phyloP scores from a whole-genome alignment of 495 filamentous ascomycete genomes.

The Neurospora hispaniola region DNA sequence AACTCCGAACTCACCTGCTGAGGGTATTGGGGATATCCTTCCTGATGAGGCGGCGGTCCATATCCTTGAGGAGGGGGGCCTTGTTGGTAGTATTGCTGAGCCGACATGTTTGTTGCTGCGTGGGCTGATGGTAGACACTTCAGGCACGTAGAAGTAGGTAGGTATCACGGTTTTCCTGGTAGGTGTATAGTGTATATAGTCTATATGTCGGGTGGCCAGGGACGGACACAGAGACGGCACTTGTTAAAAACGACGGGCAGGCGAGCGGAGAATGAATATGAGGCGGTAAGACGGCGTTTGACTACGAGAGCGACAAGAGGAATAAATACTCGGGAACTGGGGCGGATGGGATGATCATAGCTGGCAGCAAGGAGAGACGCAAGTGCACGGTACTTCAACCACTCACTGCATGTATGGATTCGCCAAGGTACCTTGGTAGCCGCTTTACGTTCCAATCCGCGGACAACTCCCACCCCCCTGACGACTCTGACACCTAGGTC shows the following conservation, averaged over 20 bases:
- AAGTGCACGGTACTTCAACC: not conserved
- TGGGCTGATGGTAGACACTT: not conserved
- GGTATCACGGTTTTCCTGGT: not conserved
- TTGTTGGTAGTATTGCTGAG: conserved; percentile 24
- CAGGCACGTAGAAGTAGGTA: not conserved
- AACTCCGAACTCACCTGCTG: conserved; percentile 15
- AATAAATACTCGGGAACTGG: not conserved
- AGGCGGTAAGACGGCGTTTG: not conserved
- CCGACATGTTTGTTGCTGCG: conserved; percentile 15
- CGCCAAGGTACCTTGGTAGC: not conserved
- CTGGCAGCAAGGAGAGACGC: not conserved
- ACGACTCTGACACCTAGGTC: not conserved
- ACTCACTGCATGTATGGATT: not conserved
- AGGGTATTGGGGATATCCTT: conserved; percentile 20
- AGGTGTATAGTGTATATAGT: not conserved
- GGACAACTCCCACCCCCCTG: not conserved
- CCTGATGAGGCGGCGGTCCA: conserved; percentile 6
- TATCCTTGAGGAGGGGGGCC: conserved; percentile 14
- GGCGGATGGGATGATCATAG: not conserved
- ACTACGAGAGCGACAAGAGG: not conserved
- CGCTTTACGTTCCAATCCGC: not conserved
- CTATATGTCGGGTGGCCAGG: not conserved
- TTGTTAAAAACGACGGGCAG: not conserved
- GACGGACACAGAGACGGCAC: not conserved
- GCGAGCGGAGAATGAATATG: not conserved